Percentiles rank a stretch among this genome's conserved stretches.
phyloP scores from a whole-genome alignment of 768 basidiomycete genomes.

The Mycena albidolilacea region DNA sequence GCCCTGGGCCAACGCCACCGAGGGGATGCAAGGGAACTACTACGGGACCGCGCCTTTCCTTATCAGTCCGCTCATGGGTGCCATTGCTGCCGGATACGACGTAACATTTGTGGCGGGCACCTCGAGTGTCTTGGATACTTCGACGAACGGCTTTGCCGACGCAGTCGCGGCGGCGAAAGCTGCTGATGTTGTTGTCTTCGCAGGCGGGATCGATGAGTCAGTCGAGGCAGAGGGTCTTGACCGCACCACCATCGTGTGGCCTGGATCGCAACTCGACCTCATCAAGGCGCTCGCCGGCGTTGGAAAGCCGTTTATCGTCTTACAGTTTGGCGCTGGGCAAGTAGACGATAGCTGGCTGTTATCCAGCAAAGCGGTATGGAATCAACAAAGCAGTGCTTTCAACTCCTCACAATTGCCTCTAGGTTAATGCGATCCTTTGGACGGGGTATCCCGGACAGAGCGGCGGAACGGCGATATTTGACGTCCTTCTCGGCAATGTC shows the following conservation, averaged over 20 bases:
- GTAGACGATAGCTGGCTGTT: slow-evolving; percentile 65
- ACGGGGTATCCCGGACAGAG: slow-evolving; percentile 72
- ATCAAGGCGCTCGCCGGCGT: slow-evolving; percentile 59
- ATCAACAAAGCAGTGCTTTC: not conserved
- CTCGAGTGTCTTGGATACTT: slow-evolving; percentile 51
- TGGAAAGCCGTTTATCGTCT: slow-evolving; percentile 67
- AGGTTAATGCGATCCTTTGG: slow-evolving; percentile 72
- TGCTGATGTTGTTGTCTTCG: slow-evolving; percentile 67
- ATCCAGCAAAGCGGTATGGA: slow-evolving; percentile 54
- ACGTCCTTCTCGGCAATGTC: slow-evolving; percentile 65
- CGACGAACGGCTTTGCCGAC: slow-evolving; percentile 60
- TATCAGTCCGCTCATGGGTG: slow-evolving; percentile 65
- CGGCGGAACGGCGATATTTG: slow-evolving; percentile 68
- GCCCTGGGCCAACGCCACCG: slow-evolving; percentile 70
- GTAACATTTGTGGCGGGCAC: slow-evolving; percentile 62
- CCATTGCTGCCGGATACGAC: slow-evolving; percentile 61
- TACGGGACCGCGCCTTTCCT: slow-evolving; percentile 68
- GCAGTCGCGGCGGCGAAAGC: slow-evolving; percentile 64
- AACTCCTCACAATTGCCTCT: slow-evolving; percentile 7
- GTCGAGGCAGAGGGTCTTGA: slow-evolving; percentile 67
- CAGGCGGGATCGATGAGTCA: slow-evolving; percentile 67
- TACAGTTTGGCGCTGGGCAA: slow-evolving; percentile 73
- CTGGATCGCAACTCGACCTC: slow-evolving; percentile 68
- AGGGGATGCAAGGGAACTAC: slow-evolving; percentile 74
- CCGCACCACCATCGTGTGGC: slow-evolving; percentile 67